Base-by-base conservation (phyloP, 1,284 basidiomycete genomes). In the Sanghuangporus weigelae region DNA sequence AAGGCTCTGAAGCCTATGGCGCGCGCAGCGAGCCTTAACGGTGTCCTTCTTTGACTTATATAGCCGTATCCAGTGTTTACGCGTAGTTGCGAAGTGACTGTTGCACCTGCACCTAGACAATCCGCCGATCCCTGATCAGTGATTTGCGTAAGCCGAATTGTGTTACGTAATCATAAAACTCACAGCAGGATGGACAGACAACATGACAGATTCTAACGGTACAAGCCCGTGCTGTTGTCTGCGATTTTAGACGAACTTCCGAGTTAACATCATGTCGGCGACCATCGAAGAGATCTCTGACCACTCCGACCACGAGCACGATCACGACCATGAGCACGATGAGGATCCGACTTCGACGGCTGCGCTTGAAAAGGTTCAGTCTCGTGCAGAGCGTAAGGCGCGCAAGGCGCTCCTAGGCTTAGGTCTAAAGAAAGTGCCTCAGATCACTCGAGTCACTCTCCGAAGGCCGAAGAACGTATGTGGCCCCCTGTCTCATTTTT, bases 361-460 rank as follows among this genome's bases (percentile, higher is more conserved):
- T 60, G 90, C 91, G 64, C 87, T 95, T 67, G 93, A 96, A 71
- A 96, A 96, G 79, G 91, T 96, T 70, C 92, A 95, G 78, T 95
- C 92, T 63, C 88, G 92, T 69, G 87, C 93, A 40, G 94, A 96
- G 78, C 89, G 93, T 71, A 96, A 95, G 78, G 93, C 93, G 62
- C 84, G 94, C 73, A 95, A 96, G 80, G 92, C 92, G 59, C 84
- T 94, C 60, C 84, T 95, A 70, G 81, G 87, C 68, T 83, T 97
- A 69, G 95, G 95, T 56, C 79, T 98, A 77, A 97, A 98, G 82
- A 89, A 86, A 76, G 92, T 99, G 63, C 84, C 88, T 64, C 90
- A 87, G 70, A 98, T 99, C 78, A 97, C 93, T 71, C 88, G 96
- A 68, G 96, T 99, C 67, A 97, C 95, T 67, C 85, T 99, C 74